Base-by-base conservation (phyloP, 2,329 filamentous ascomycete species). In the Pseudocercospora macadamiae region DNA sequence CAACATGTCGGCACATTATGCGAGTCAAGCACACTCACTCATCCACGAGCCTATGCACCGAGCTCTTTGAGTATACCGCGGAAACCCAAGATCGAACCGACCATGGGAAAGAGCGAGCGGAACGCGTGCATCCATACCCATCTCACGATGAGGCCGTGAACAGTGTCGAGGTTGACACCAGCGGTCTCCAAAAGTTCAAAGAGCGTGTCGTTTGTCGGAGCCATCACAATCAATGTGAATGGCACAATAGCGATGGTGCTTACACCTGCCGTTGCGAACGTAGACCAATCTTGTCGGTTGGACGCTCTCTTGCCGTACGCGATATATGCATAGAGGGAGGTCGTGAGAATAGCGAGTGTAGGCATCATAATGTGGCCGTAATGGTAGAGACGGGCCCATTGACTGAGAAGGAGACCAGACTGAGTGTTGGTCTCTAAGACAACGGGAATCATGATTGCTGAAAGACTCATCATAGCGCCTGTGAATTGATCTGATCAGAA, bases 401-500 rank as follows among this genome's bases (percentile, higher is more conserved):
- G 47, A n/a, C 7, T 34, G 2, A 49, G 25, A n/a, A 55, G 39
- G 12, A 3, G 39, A 7, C 12, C 44, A 14, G 53, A 21, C 44
- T 37, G 39, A 5, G 28, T 37, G n/a, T 55, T 49, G 42, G 53
- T 55, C 19, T 55, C 42, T 26, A 55, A 32, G 25, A 55, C 32
- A 39, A 55, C 53, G 8, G 53, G 53, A 19, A 55, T 47, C 45
- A 47, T 37, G 42, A 47, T 21, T 23, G 45, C 28, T 12, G 53
- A 55, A 16, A 55, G 53, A 19, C 53, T 48, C 25, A 47, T 48
- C 53, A 55, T 55, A 26, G 53, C 53, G 21, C 53, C 53, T 55
- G 44, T 2, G 9, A 25, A 21, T 19, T 3, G 2, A 19, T 14
- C 14, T 1, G 4, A n/a, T 49, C 44, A 47, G 25, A 4, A 47